These are phyloP conservation scores for Chrysanthemum seticuspe DNA, from an alignment of 129 eudicot genomes.

Conservation along the genomic window DNA sequence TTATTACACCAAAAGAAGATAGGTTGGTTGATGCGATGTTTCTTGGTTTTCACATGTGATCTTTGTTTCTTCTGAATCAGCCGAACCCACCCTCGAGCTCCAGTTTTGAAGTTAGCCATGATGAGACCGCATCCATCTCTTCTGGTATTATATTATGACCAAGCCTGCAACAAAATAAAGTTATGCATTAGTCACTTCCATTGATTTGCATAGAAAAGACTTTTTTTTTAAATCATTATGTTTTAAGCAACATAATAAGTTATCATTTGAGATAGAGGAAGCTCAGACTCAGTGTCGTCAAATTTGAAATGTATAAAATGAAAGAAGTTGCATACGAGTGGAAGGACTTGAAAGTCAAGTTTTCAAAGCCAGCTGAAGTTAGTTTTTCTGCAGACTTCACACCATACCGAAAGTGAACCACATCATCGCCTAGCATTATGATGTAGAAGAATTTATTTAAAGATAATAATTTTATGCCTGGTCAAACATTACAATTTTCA, in stretches of 20 bases:
- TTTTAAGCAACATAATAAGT: neutral
- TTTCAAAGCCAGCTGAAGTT: slow-evolving; percentile 57
- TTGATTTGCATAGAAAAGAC: neutral
- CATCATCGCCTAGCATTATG: slow-evolving; percentile 64
- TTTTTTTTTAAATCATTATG: neutral
- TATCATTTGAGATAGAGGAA: slow-evolving; percentile 3
- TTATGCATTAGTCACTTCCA: neutral
- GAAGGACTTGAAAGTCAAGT: slow-evolving; percentile 68
- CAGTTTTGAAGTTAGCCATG: slow-evolving; percentile 70
- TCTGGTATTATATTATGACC: slow-evolving; percentile 75
- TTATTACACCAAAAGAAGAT: slow-evolving; percentile 12
- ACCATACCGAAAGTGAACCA: slow-evolving; percentile 60
- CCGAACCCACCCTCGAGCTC: slow-evolving; percentile 42
- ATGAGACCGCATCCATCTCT: slow-evolving; percentile 66
- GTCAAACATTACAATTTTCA: too few relatives aligned
- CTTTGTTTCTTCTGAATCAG: slow-evolving; percentile 6
- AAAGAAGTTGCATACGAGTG: slow-evolving; percentile 40
- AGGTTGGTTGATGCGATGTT: slow-evolving; percentile 2
- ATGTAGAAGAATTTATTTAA: neutral
- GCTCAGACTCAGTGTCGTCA: neutral
- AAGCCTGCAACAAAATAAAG: slow-evolving; percentile 43
- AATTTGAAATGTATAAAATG: neutral
- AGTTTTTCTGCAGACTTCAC: slow-evolving; percentile 57
- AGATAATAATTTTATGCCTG: neutral
- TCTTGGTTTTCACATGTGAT: neutral